Conservation (phyloP, 2,329 filamentous ascomycete genomes). For the Gaeumannomyces tritici region DNA sequence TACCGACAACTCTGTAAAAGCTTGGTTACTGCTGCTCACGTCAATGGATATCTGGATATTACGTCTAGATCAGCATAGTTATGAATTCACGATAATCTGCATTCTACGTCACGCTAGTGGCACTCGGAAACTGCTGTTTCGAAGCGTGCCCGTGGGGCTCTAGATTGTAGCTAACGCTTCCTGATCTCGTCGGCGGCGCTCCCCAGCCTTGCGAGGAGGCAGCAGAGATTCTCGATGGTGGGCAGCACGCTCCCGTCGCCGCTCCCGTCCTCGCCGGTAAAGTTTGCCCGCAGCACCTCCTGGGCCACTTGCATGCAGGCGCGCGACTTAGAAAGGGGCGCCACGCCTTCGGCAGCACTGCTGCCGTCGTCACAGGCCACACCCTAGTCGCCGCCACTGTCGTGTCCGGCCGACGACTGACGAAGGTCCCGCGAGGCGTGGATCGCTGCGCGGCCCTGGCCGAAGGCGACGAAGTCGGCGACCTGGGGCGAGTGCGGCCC, state of each 20-base stretch:
- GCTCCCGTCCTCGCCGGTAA: conserved; percentile 21
- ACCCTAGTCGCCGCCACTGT: conserved; percentile 2
- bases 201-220: conserved; percentile 52
- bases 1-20: not conserved
- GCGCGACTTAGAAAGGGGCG: conserved; percentile 43
- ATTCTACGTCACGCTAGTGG: not conserved
- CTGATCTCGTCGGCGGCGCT: conserved; percentile 26
- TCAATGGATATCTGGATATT: not conserved
- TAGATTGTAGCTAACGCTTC: conserved; percentile 5
- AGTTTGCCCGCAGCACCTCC: conserved; percentile 46
- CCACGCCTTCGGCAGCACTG: conserved; percentile 16
- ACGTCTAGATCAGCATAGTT: not conserved
- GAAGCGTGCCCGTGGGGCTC: not conserved
- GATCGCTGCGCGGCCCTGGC: conserved; percentile 43
- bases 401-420: conserved; percentile 9
- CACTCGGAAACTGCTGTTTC: not conserved
- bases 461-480: conserved; percentile 46
- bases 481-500: conserved; percentile 40
- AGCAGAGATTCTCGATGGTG: conserved; percentile 58
- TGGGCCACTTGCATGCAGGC: conserved; percentile 50
- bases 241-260: conserved; percentile 37
- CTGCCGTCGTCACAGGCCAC: conserved; percentile 8
- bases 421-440: conserved; percentile 21
- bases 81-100: not conserved
- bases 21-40: not conserved